Evolutionary conservation across 2,329 filamentous ascomycete genomes (phyloP).

Genomic region (Sporothrix sp.): DNA sequence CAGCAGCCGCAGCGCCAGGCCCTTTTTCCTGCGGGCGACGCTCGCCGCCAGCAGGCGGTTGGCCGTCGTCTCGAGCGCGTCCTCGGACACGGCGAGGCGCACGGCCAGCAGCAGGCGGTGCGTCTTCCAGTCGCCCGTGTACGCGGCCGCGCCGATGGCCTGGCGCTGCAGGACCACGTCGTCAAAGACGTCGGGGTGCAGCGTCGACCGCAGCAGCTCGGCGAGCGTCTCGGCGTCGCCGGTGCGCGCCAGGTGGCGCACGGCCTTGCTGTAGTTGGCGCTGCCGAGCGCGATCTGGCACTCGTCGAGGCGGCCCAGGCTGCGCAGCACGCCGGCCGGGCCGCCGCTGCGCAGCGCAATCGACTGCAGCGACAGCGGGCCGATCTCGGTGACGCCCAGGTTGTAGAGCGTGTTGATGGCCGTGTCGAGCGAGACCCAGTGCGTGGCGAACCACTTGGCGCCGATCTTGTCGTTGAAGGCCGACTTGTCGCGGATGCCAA

Average conservation of each 20-base stretch:
- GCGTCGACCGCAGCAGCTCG: constrained; percentile 37
- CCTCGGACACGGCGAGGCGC: constrained; percentile 27
- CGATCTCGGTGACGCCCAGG: constrained; percentile 62
- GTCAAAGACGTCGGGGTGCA: constrained; percentile 48
- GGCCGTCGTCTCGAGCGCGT: constrained; percentile 22
- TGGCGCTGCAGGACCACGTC: constrained; percentile 32
- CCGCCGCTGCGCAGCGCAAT: constrained; percentile 58
- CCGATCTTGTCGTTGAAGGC: constrained; percentile 57
- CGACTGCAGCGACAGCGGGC: constrained; percentile 66
- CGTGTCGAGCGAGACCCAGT: constrained; percentile 60
- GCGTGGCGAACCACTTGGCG: constrained; percentile 69
- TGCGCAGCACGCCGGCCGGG: constrained; percentile 43
- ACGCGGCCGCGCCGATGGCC: constrained; percentile 28
- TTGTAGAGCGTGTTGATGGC: constrained; percentile 60
- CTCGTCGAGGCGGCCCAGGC: constrained; percentile 50
- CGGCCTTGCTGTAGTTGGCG: constrained; percentile 54
- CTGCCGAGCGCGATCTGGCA: constrained; percentile 53
- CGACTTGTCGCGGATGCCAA: constrained; percentile 33
- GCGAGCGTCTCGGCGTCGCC: constrained; percentile 41
- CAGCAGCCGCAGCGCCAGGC: constrained; percentile 26
- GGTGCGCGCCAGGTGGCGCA: constrained; percentile 53
- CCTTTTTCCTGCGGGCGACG: constrained; percentile 20
- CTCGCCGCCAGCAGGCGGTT: constrained; percentile 27
- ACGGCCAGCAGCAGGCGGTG: constrained; percentile 37
- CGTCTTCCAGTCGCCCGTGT: constrained; percentile 31